A percentile compares a stretch with the other conserved stretches of the same genome.
phyloP scores from a whole-genome alignment of 108 stramenopile species.

The Fragilariopsis cylindrus region DNA sequence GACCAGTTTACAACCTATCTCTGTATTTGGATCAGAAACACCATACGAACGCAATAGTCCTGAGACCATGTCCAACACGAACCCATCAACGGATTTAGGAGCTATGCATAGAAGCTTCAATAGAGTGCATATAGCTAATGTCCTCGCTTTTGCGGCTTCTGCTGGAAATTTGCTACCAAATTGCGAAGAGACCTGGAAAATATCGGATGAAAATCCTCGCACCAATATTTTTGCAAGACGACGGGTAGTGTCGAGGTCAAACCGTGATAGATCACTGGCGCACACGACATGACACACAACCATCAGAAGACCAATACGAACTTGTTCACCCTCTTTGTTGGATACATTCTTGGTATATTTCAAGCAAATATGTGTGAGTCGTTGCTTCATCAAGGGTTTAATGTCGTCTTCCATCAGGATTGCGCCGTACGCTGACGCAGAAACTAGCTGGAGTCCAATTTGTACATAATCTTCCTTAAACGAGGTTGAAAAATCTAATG shows the following conservation, averaged over 20 bases:
- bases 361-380: slow-evolving; percentile 31
- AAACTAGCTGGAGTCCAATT: background rate
- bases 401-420: slow-evolving; percentile 24
- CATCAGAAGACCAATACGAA: slow-evolving; percentile 20
- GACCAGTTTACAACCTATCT: slow-evolving; percentile 40
- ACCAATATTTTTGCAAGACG: slow-evolving; percentile 15
- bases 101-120: slow-evolving; percentile 33
- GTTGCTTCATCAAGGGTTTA: slow-evolving; percentile 46
- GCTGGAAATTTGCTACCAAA: background rate
- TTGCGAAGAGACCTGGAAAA: slow-evolving; percentile 20
- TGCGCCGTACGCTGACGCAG: slow-evolving; percentile 44
- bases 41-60: slow-evolving; percentile 41
- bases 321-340: slow-evolving; percentile 5
- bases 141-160: slow-evolving; percentile 25
- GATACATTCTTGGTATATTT: slow-evolving; percentile 28
- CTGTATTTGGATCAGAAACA: slow-evolving; percentile 24
- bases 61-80: slow-evolving; percentile 25
- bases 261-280: slow-evolving; percentile 24
- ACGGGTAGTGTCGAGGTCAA: slow-evolving; percentile 17
- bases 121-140: slow-evolving; percentile 33
- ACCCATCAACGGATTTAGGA: slow-evolving; percentile 14
- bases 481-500: slow-evolving; percentile 1
- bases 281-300: slow-evolving; percentile 41
- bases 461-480: slow-evolving; percentile 14
- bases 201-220: slow-evolving; percentile 23